These are phyloP conservation scores for Cenococcum geophilum DNA, from an alignment of 495 filamentous ascomycete genomes.

Conservation along the genomic window DNA sequence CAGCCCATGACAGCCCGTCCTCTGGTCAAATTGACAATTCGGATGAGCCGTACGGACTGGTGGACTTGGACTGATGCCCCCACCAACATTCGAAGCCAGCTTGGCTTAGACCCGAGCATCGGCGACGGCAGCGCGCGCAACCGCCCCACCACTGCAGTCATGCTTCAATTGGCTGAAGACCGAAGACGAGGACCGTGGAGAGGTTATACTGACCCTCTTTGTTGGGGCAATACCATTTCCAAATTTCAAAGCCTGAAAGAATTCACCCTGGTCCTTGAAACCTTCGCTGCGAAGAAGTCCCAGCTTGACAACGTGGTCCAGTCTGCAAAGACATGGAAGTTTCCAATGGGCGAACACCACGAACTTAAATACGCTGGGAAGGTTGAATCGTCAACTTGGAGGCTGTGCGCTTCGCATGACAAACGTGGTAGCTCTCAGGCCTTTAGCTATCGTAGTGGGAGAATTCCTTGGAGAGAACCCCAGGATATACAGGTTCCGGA, in stretches of 20 bases:
- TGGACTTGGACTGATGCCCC: conserved; percentile 15
- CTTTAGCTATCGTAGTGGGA: no score
- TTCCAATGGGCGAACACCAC: conserved; percentile 12
- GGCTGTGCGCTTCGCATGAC: no score
- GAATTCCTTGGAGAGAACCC: no score
- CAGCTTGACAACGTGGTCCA: conserved; percentile 24
- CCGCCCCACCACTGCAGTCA: background rate
- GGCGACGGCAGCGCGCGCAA: background rate
- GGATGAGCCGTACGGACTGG: conserved; percentile 22
- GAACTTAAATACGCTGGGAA: conserved; percentile 22
- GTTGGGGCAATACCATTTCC: conserved; percentile 8
- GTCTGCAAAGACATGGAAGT: conserved; percentile 25
- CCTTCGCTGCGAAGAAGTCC: conserved; percentile 15
- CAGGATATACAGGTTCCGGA: no score
- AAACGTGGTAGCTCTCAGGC: no score
- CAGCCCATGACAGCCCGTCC: conserved; percentile 8
- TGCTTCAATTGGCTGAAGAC: conserved; percentile 7
- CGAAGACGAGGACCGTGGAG: conserved; percentile 1
- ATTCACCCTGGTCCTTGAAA: conserved; percentile 18
- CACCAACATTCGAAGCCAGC: background rate
- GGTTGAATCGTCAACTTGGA: conserved; percentile 10
- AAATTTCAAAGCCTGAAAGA: conserved; percentile 13
- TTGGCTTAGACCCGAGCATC: conserved; percentile 15
- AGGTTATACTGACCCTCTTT: background rate
- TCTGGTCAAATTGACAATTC: conserved; percentile 19